These are phyloP conservation scores for Alternaria hordeiaustralica DNA, from an alignment of 2,329 filamentous ascomycete genomes.

Conservation along the genomic window DNA sequence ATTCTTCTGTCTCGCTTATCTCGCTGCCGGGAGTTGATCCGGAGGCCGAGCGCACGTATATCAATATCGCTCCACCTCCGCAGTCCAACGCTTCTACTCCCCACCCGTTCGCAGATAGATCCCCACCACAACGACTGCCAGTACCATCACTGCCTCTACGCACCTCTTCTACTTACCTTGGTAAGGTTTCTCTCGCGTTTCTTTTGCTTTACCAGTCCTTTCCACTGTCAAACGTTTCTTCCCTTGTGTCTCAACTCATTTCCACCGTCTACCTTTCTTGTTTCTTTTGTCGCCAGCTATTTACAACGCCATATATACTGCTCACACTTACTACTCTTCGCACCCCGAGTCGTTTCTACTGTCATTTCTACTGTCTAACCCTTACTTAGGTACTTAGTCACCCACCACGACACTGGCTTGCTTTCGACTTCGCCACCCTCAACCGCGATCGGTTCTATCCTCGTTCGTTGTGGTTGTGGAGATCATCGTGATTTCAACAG, in stretches of 20 bases:
- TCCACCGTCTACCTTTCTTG: not conserved
- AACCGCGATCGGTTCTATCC: not conserved
- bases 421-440: not conserved
- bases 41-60: not conserved
- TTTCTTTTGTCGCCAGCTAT: not conserved
- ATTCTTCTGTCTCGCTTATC: not conserved
- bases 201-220: not conserved
- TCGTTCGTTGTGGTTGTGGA: not conserved
- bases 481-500: not conserved
- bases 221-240: not conserved
- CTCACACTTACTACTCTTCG: not conserved
- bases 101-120: not conserved
- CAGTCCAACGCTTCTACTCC: not conserved
- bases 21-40: not conserved
- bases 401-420: not conserved
- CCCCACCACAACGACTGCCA: not conserved
- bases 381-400: not conserved
- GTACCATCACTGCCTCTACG: not conserved
- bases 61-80: not conserved
- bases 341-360: not conserved
- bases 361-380: not conserved
- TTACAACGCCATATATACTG: not conserved
- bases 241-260: not conserved
- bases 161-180: not conserved
- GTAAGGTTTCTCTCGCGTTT: not conserved